Base-by-base conservation (phyloP, 352 stramenopile species). In the Phytophthora multivora region DNA sequence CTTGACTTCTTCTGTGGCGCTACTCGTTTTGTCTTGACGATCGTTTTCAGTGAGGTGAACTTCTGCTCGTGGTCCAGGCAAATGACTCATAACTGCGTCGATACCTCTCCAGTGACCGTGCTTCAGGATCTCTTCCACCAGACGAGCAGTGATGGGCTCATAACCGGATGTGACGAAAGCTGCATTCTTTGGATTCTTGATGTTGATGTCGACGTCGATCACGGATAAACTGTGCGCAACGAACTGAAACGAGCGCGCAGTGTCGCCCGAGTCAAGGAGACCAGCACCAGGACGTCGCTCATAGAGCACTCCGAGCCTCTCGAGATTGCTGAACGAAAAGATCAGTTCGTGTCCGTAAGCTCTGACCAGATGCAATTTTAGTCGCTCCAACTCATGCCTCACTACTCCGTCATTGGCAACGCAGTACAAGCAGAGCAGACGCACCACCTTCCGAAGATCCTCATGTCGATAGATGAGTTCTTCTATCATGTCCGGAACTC, bases 131-230 rank as follows among this genome's bases (percentile, higher is more conserved):
- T 89, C 73, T 66, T 93, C 79, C 15, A 93, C 76, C 1, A 93
- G 59, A 13, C 80, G 72, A 46, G 79, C 82, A 31, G 82, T 87
- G 39, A 93, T 83, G 11, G 86, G 84, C 12, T 69, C 71, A 48
- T 92, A 93, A 9, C 86, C 84, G 10, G 75, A 82, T 0, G 85
- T 93, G 13, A 93, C 84, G 19, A 89, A 95, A 13, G 83, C 80
- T 3, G 78, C 61, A 33, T 67, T 84, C 48, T 74, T 69, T 2
- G 80, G 83, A 33, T 81, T 77, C 8, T 84, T 69, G 2, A 75
- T 39, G 40, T 91, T 80, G 26, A 89, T 69, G 16, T 89, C 66
- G 40, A 88, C 25, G 50, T 92, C 79, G 19, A 88, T 80, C 23
- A 79, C 66, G 43, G 64, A 68, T 6, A 91, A 63, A 39, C 39